These are phyloP conservation scores for Dujonia santamariae DNA, from an alignment of 1,139 yeast genomes.

Conservation along the genomic window DNA sequence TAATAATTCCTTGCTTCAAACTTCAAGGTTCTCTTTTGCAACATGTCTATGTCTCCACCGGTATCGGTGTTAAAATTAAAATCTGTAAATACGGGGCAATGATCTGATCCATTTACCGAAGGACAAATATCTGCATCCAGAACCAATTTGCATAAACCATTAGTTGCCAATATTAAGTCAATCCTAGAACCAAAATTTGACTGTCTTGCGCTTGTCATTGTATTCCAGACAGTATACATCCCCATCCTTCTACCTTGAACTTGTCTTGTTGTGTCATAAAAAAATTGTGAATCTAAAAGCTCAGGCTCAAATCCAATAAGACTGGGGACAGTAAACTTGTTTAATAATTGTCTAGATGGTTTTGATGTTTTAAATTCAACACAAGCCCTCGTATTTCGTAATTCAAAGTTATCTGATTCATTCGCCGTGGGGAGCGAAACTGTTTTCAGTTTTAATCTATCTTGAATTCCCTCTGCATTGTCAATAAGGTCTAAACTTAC, in stretches of 20 bases:
- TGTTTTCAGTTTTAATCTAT: conserved; percentile 25
- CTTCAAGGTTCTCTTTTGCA: conserved; percentile 23
- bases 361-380: conserved; percentile 39
- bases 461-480: conserved; percentile 67
- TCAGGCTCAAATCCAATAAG: conserved; percentile 6
- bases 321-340: conserved; percentile 28
- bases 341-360: conserved; percentile 42
- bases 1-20: conserved; percentile 59
- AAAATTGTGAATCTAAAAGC: conserved; percentile 22
- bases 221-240: conserved; percentile 93
- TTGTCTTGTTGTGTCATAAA: conserved; percentile 66
- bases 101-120: conserved; percentile 80
- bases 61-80: conserved; percentile 26
- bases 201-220: conserved; percentile 72
- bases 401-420: conserved; percentile 38
- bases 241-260: conserved; percentile 55
- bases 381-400: conserved; percentile 33
- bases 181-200: conserved; percentile 85
- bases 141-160: conserved; percentile 29
- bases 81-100: conserved; percentile 87
- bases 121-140: conserved; percentile 64
- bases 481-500: conserved; percentile 78
- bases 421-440: conserved; percentile 13
- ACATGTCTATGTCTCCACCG: no score
- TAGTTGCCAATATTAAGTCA: conserved; percentile 63